Conservation (phyloP, 108 stramenopile genomes). For the Bacterosira constricta region DNA sequence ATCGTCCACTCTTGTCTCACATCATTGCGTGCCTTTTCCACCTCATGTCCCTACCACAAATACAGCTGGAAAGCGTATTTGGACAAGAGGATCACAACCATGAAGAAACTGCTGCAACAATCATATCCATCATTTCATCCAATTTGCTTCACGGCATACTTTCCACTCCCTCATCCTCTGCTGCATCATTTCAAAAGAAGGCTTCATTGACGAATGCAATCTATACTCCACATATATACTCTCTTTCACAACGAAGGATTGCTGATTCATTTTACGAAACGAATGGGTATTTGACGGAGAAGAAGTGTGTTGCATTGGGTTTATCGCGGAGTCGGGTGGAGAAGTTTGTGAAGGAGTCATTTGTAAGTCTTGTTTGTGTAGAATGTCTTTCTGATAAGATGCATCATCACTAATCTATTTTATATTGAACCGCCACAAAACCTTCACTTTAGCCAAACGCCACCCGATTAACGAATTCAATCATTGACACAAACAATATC, state of each 20-base stretch:
- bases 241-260: conserved; percentile 16
- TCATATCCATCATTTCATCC: not conserved
- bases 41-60: too few relatives aligned
- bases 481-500: conserved; percentile 20
- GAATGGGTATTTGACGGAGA: conserved; percentile 30
- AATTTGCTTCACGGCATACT: not conserved
- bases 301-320: conserved; percentile 22
- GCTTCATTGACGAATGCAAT: conserved; percentile 12
- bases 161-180: not conserved
- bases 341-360: conserved; percentile 30
- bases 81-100: not conserved
- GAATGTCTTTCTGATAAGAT: not conserved
- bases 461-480: conserved; percentile 12
- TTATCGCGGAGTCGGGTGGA: conserved; percentile 22
- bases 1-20: not conserved
- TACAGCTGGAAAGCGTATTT: not conserved
- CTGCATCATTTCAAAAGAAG: not conserved
- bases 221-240: conserved; percentile 28
- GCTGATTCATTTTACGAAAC: conserved; percentile 24
- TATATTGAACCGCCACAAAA: not conserved
- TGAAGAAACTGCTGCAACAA: not conserved
- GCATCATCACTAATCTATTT: not conserved
- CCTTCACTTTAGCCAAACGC: conserved; percentile 9
- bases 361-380: conserved; percentile 26
- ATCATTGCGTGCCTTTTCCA: not conserved